These are phyloP conservation scores for Ophiostoma australiae DNA, from an alignment of 2,329 filamentous ascomycete genomes.

Conservation along the genomic window DNA sequence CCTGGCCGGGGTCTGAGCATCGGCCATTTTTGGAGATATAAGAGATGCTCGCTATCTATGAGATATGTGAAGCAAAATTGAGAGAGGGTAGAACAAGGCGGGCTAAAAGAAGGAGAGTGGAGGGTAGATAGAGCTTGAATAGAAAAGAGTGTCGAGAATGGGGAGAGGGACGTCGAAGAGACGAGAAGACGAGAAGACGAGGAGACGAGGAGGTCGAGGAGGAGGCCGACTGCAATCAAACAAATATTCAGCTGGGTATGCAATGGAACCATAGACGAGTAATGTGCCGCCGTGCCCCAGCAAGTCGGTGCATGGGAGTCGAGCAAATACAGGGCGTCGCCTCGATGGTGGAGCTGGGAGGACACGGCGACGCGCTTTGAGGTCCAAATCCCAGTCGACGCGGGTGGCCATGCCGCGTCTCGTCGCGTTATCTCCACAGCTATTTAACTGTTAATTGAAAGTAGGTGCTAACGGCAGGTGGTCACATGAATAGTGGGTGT, in stretches of 20 bases:
- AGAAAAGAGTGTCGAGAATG: neutral
- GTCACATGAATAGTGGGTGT: slow-evolving; percentile 19
- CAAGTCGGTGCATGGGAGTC: neutral
- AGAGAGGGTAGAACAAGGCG: neutral
- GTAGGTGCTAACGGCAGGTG: neutral
- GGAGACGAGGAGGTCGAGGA: neutral
- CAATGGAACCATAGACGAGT: neutral
- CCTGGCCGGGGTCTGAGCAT: slow-evolving; percentile 38
- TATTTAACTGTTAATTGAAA: neutral
- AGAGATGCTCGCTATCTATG: neutral
- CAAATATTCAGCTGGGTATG: slow-evolving; percentile 5
- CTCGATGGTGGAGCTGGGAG: neutral
- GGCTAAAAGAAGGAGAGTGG: neutral
- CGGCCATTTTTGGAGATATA: slow-evolving; percentile 30
- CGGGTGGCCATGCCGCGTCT: slow-evolving; percentile 23
- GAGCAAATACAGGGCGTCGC: slow-evolving; percentile 2
- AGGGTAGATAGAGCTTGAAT: neutral
- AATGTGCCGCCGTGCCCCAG: neutral
- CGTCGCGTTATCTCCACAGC: slow-evolving; percentile 21
- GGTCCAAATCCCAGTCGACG: slow-evolving; percentile 15
- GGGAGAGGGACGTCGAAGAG: neutral
- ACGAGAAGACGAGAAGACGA: neutral
- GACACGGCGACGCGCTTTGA: slow-evolving; percentile 23
- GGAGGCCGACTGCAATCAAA: slow-evolving; percentile 5
- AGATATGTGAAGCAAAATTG: neutral